phyloP scores from a whole-genome alignment of 1,284 basidiomycete genomes.

The Athelia sp. region DNA sequence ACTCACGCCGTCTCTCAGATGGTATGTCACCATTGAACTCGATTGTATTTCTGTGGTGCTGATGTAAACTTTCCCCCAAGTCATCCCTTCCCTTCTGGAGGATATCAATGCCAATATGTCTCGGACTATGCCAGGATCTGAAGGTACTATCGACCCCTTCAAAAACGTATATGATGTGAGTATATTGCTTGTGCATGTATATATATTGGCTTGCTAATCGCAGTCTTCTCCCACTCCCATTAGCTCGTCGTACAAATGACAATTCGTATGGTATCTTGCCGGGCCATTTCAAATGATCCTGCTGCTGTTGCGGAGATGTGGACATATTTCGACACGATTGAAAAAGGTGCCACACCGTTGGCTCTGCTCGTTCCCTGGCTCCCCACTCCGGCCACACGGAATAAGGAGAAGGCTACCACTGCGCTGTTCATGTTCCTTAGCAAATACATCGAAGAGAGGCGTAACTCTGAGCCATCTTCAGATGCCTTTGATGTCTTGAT shows the following conservation, averaged over 20 bases:
- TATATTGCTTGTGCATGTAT: too few species aligned
- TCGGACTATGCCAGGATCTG: too few species aligned
- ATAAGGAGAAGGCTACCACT: constrained; percentile 22
- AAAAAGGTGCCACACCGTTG: constrained; percentile 28
- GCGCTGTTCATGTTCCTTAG: constrained; percentile 23
- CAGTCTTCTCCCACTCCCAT: too few species aligned
- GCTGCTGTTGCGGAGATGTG: constrained; percentile 20
- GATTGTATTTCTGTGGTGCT: too few species aligned
- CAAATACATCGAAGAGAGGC: constrained; percentile 22
- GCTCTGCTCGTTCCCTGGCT: constrained; percentile 33
- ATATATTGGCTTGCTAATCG: too few species aligned
- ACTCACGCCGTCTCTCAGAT: too few species aligned
- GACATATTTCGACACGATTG: constrained; percentile 24
- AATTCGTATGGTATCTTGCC: constrained; percentile 27
- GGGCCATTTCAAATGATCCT: constrained; percentile 27
- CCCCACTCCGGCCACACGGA: constrained; percentile 23
- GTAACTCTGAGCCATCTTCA: constrained; percentile 16
- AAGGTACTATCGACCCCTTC: too few species aligned
- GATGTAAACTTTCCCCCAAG: too few species aligned
- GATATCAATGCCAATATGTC: too few species aligned
- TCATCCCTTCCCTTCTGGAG: too few species aligned
- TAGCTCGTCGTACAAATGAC: constrained; percentile 24
- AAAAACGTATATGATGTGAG: too few species aligned
- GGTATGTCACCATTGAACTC: too few species aligned
- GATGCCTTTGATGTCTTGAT: constrained; percentile 31